Conservation (phyloP, 2,329 filamentous ascomycete species). For the Metarhizium rileyi region DNA sequence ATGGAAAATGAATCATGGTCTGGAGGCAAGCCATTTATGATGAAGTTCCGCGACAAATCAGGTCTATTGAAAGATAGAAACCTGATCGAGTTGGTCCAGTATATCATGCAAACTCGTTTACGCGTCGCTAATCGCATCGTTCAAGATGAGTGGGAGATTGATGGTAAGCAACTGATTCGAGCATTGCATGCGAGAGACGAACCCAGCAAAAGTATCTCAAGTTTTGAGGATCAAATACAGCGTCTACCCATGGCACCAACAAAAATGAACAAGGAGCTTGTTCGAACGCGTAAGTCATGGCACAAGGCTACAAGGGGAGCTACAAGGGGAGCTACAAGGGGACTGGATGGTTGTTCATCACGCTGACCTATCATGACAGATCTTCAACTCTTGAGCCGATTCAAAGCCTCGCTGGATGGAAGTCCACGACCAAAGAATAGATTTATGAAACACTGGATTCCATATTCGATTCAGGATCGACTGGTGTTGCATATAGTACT, state of each 20-base stretch:
- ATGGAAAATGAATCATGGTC: slow-evolving; percentile 8
- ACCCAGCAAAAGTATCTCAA: slow-evolving; percentile 14
- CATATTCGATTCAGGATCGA: slow-evolving; percentile 38
- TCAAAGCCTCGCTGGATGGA: slow-evolving; percentile 41
- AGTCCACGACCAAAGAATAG: slow-evolving; percentile 32
- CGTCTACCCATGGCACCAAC: slow-evolving; percentile 32
- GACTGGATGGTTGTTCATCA: too few species aligned
- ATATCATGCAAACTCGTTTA: slow-evolving; percentile 21
- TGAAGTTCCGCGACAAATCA: slow-evolving; percentile 16
- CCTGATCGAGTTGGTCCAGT: slow-evolving; percentile 18
- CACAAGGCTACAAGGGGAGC: slow-evolving; percentile 7
- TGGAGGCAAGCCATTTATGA: slow-evolving; percentile 14
- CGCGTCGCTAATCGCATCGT: slow-evolving; percentile 19
- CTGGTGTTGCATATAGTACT: slow-evolving; percentile 38
- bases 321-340: too few species aligned
- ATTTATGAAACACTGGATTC: slow-evolving; percentile 38
- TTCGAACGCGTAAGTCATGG: slow-evolving; percentile 30
- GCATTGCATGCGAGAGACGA: slow-evolving; percentile 12
- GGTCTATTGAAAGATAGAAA: slow-evolving; percentile 16
- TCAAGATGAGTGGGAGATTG: slow-evolving; percentile 21
- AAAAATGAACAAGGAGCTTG: slow-evolving; percentile 35
- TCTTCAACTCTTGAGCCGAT: slow-evolving; percentile 37
- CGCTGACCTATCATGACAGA: slow-evolving; percentile 21
- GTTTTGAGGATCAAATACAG: slow-evolving; percentile 26
- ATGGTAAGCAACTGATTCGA: slow-evolving; percentile 16